Base-by-base conservation (phyloP, 306 rosid species). In the Urtica urens region DNA sequence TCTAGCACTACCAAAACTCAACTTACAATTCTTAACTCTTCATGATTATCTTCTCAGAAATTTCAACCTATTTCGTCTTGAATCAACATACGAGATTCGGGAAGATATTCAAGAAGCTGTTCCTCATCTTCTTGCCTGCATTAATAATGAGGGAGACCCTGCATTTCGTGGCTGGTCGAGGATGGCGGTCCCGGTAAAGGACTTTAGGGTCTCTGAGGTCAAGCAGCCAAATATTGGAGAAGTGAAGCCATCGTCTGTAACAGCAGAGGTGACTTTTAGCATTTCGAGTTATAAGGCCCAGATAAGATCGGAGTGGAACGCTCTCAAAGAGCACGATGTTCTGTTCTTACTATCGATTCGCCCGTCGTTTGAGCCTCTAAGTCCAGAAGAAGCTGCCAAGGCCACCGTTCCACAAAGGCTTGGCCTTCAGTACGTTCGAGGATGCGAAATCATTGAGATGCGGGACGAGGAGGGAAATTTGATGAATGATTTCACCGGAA, bases 161-260 rank as follows among this genome's bases (percentile, higher is more conserved):
- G 83, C 93, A 61, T 85, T 90, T 46, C 94, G 96, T 27, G 99
- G 99, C 53, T 90, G 99, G 99, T 90, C 99, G 29, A 85, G 99
- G 73, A 90, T 90, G 99, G 99, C 82, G 51, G 95, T 85, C 47
- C 99, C 95, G 29, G 65, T 82, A 63, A 81, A 73, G 62, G 78
- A 90, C 65, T 90, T 82, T 66, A 90, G 62, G 80, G 75, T 90
- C 53, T 42, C 76, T 21, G 92, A 73, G 77, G 82, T 90, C 17
- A 90, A 85, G 53, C 95, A 85, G 61, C 99, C 95, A 49, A 90
- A 90, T 72, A 90, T 90, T 54, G 99, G 99, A 58, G 99, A 90
- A 77, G 94, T 85, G 59, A 90, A 90, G 64, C 99, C 95, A 55
- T 42, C 99, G 33, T 77, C 99, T 24, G 95, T 90, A 64, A 85